A percentile compares a stretch with the other conserved stretches of the same genome.
Conservation (phyloP, 176 grass and related monocot genomes). For the Oryza nivara region DNA sequence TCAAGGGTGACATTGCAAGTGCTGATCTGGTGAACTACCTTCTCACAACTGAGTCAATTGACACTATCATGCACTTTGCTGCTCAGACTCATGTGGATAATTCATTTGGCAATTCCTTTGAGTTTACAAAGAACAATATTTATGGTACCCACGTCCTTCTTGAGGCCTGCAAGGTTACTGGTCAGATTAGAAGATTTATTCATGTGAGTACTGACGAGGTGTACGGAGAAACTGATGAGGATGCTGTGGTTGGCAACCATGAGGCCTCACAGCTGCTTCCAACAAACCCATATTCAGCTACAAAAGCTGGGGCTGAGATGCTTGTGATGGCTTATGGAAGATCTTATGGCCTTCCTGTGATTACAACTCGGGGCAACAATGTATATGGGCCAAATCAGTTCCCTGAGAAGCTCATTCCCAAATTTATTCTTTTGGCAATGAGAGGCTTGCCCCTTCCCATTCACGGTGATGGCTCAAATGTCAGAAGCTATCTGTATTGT, state of each 20-base stretch:
- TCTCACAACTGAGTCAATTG: slow-evolving; percentile 72
- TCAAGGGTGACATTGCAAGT: slow-evolving; percentile 87
- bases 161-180: slow-evolving; percentile 85
- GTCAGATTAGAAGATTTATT: slow-evolving; percentile 77
- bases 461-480: slow-evolving; percentile 78
- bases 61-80: slow-evolving; percentile 90
- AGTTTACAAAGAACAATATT: slow-evolving; percentile 90
- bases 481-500: slow-evolving; percentile 76
- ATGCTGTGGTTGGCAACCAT: slow-evolving; percentile 80
- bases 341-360: slow-evolving; percentile 78
- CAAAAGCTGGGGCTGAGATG: slow-evolving; percentile 81
- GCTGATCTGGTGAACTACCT: slow-evolving; percentile 84
- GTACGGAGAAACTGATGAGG: slow-evolving; percentile 79
- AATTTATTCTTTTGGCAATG: slow-evolving; percentile 77
- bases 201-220: slow-evolving; percentile 87
- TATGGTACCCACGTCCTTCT: slow-evolving; percentile 84
- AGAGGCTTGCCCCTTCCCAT: slow-evolving; percentile 65
- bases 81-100: slow-evolving; percentile 90
- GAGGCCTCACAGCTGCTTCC: slow-evolving; percentile 78
- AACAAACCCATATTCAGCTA: slow-evolving; percentile 78
- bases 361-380: slow-evolving; percentile 83
- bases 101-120: slow-evolving; percentile 86
- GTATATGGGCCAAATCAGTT: slow-evolving; percentile 85
- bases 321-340: slow-evolving; percentile 84
- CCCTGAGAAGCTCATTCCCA: slow-evolving; percentile 87